Percentiles rank a stretch among this genome's conserved stretches.
Conservation (phyloP, 1,284 basidiomycete genomes). For the Pyrrhoderma lamaoense region DNA sequence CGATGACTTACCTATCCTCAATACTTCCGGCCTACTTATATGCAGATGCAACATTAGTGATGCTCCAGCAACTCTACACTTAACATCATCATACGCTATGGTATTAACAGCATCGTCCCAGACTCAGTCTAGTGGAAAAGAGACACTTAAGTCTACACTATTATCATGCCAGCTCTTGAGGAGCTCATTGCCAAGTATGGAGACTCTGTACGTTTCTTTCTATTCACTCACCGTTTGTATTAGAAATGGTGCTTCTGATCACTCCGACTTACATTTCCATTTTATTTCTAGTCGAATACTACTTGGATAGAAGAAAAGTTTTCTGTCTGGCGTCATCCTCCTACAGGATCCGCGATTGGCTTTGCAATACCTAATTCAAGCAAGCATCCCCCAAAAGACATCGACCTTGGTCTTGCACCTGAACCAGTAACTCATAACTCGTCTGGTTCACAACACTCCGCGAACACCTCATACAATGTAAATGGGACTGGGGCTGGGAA, state of each 20-base stretch:
- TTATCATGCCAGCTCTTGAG: constrained; percentile 4
- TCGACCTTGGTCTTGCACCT: constrained; percentile 14
- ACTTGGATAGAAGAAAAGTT: constrained; percentile 51
- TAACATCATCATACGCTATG: no score
- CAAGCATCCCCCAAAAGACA: constrained; percentile 13
- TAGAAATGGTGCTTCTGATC: no score
- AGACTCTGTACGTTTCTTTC: constrained; percentile 29
- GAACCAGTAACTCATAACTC: not conserved
- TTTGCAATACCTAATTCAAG: constrained; percentile 32
- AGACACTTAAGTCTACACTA: no score
- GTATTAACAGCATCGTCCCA: no score
- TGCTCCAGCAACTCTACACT: no score
- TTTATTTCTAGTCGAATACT: constrained; percentile 34
- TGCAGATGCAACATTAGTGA: no score
- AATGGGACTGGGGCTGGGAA: no score
- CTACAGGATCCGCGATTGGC: constrained; percentile 42
- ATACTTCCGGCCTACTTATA: no score
- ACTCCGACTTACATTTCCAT: not conserved
- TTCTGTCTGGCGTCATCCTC: constrained; percentile 41
- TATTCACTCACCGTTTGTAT: not conserved
- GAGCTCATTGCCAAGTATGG: constrained; percentile 48
- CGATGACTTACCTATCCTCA: no score
- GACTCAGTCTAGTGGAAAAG: no score
- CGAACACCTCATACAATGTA: not conserved
- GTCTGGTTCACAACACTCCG: not conserved